These are phyloP conservation scores for Fraxinus baroniana DNA, from an alignment of 305 asterid species.

Conservation along the genomic window DNA sequence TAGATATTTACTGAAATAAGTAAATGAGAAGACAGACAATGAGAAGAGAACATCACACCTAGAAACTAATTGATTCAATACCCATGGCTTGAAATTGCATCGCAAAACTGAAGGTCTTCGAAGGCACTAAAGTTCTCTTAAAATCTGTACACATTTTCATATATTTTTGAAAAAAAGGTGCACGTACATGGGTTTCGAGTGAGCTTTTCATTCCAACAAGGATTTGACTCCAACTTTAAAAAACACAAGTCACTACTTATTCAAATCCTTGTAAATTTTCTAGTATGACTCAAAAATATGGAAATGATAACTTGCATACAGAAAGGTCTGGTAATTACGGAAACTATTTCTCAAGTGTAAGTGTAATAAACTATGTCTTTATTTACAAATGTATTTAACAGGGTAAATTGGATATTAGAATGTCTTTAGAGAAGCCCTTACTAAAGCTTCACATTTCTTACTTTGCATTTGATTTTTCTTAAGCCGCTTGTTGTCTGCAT, in stretches of 20 bases:
- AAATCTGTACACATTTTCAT: not conserved
- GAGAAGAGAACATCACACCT: too few relatives aligned
- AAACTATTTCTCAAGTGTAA: not conserved
- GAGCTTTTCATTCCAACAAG: not conserved
- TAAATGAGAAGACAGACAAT: not conserved
- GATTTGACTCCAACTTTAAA: not conserved
- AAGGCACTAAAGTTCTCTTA: not conserved
- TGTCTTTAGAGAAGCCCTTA: not conserved
- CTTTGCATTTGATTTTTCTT: not conserved
- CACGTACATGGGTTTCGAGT: not conserved
- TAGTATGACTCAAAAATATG: not conserved
- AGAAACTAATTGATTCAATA: not conserved
- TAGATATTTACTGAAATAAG: not conserved
- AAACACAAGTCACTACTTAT: not conserved
- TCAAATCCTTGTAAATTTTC: not conserved
- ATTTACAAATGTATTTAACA: not conserved
- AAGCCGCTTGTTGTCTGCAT: not conserved
- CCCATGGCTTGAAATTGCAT: not conserved
- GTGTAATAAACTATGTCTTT: not conserved
- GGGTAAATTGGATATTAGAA: not conserved
- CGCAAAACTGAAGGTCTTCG: not conserved
- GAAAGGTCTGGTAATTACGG: not conserved
- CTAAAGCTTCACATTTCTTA: not conserved
- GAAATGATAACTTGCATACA: not conserved
- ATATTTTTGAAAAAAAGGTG: not conserved